Percentiles rank a stretch among this genome's conserved stretches.
phyloP scores from a whole-genome alignment of 2,329 filamentous ascomycete genomes.

The Simplicillium sp. region DNA sequence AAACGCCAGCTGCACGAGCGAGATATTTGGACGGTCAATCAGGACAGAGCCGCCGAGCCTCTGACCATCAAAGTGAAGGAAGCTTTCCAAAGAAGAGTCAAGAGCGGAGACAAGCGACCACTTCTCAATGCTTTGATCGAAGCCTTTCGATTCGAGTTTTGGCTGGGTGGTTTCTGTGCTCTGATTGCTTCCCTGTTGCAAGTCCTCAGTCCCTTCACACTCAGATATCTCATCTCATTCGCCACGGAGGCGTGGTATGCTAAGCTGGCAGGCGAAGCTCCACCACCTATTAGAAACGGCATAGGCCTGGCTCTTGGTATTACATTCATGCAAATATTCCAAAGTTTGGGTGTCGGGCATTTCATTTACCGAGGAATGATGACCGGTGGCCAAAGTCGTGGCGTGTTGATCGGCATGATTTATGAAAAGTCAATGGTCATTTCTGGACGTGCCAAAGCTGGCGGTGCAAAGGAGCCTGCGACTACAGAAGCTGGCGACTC shows the following conservation, averaged over 20 bases:
- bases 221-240: conserved; percentile 81
- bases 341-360: conserved; percentile 76
- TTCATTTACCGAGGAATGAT: conserved; percentile 92
- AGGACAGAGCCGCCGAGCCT: conserved; percentile 60
- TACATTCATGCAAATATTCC: conserved; percentile 72
- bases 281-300: conserved; percentile 64
- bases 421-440: conserved; percentile 90
- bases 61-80: conserved; percentile 57
- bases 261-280: conserved; percentile 32
- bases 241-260: conserved; percentile 71
- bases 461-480: conserved; percentile 40
- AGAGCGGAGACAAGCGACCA: conserved; percentile 61
- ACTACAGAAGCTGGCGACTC: conserved; percentile 31
- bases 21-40: conserved; percentile 87
- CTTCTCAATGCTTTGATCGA: conserved; percentile 77
- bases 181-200: conserved; percentile 65
- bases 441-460: conserved; percentile 79
- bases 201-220: conserved; percentile 74
- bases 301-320: conserved; percentile 79
- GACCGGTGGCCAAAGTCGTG: conserved; percentile 75
- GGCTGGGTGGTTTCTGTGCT: conserved; percentile 71
- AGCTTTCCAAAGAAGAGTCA: conserved; percentile 60
- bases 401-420: conserved; percentile 73
- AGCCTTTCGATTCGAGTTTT: conserved; percentile 76
- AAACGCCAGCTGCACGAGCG: conserved; percentile 71